Base-by-base conservation (phyloP, 352 stramenopile genomes). In the Pythium aquatile region DNA sequence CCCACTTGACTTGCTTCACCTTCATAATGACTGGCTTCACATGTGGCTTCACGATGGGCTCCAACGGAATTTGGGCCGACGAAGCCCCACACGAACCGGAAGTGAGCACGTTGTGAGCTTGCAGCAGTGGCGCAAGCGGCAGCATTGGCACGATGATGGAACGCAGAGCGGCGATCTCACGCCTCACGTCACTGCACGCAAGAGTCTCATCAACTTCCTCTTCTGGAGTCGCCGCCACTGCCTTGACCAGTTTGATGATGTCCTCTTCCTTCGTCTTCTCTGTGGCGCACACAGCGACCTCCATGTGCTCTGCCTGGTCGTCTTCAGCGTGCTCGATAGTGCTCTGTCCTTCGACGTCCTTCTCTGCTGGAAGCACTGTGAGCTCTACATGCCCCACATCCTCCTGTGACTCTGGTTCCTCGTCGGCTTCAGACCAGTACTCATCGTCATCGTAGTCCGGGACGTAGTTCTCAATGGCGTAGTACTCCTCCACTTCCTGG, bases 11-110 rank as follows among this genome's bases (percentile, higher is more conserved):
- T 16, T 29, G 40, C 24, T 61, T 56, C 11, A 55, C 53, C 4
- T 61, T 33, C 26, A 57, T 5, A 16, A 67, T 47, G 29, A 67
- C 24, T 40, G 61, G 61, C 40, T 67, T 67, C 17, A 67, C 35
- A 6, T 32, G 56, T 7, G 61, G 61, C 20, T 57, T 39, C 29
- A 67, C 44, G 9, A 67, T 14, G 7, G 61, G 53, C 42, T 61
- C 58, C 13, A 30, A 9, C 8, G 49, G 60, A 6, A 33, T 3
- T 6, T 39, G 16, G 10, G 55, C 47, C 3, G 26, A 7, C 2
- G 60, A 44, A 9, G 29, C 20, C 17, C 37, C 24, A 10, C 3
- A 16, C n/a, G 37, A 26, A 24, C 16, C 14, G 3, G 40, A 48
- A 30, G 28, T 8, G 17, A 10, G 6, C 26, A 30, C 3, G 33